Base-by-base conservation (phyloP, 164 flowering plant species). In the Vitis cinerea region DNA sequence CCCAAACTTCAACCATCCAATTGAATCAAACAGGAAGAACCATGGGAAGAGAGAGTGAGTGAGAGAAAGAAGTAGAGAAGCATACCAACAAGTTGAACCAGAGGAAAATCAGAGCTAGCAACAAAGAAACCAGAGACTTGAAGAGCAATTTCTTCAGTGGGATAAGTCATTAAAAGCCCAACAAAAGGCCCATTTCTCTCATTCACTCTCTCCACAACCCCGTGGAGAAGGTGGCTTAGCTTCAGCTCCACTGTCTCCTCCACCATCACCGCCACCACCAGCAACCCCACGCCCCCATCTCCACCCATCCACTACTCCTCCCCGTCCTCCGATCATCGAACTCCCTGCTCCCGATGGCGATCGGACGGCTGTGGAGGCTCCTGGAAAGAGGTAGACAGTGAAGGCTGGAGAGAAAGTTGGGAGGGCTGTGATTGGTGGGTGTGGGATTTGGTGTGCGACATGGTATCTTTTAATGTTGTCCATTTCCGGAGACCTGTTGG, bases 151-250 rank as follows among this genome's bases (percentile, higher is more conserved):
- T 73, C 83, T 64, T 85, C 88, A 8, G 78, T 50, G 3, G 85
- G 63, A 48, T 58, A 78, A 15, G 91, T 80, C 88, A 85, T 82
- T 0, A 87, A 81, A 4, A 87, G 71, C 14, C 88, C 88, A 37
- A 85, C 15, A 60, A 76, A 87, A 23, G 87, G 81, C 47, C 87
- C 84, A 60, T 67, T 83, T 8, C 59, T 57, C 14, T 65, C 31
- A 61, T 87, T 87, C 15, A 85, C 71, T 68, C 59, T 61, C 8
- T 83, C 83, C 5, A 82, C 78, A 19, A 75, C 54, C 23, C 51
- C 74, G 48, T 73, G 79, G 14, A 71, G 47, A 12, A 83, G 83
- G 50, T 85, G 86, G 12, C 31, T 74, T 19, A 44, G 3, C 29
- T 72, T 80, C 68, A 83, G 64, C 81, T 65, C 66, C 69, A 54